A percentile compares a stretch with the other conserved stretches of the same genome.
These are phyloP conservation scores for Coemansia sp. DNA, from an alignment of 192 early-diverging fungal species.

Conservation along the genomic window DNA sequence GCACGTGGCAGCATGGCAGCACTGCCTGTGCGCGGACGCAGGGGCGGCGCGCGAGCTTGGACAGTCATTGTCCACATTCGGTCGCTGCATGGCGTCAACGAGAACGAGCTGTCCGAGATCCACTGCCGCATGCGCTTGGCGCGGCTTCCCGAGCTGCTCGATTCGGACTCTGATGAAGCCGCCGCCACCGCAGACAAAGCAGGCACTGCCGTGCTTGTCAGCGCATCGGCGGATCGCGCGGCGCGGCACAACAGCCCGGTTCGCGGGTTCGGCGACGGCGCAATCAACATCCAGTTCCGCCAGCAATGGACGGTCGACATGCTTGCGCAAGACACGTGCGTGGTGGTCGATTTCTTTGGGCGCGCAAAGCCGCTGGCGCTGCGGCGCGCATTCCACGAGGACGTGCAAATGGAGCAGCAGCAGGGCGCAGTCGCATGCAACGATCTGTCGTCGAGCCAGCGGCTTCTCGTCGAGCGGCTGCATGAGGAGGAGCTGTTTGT, in stretches of 20 bases:
- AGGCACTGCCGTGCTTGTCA: conserved; percentile 9
- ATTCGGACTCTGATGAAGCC: background rate
- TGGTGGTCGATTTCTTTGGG: conserved; percentile 49
- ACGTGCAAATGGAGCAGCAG: conserved; percentile 42
- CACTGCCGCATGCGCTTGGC: conserved; percentile 47
- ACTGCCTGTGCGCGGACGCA: conserved; percentile 24
- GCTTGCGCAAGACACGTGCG: conserved; percentile 29
- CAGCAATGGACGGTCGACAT: conserved; percentile 44
- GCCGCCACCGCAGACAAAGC: too few relatives aligned
- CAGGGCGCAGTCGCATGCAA: background rate
- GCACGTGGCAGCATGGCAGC: conserved; percentile 31
- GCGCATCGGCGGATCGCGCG: conserved; percentile 19
- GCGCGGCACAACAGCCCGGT: conserved; percentile 21
- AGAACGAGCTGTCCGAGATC: conserved; percentile 35
- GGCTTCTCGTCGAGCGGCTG: conserved; percentile 31
- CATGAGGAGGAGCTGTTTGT: conserved; percentile 65
- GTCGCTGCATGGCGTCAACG: conserved; percentile 28
- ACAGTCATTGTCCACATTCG: conserved; percentile 45
- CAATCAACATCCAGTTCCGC: conserved; percentile 41
- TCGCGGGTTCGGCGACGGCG: conserved; percentile 39
- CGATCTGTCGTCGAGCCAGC: conserved; percentile 37
- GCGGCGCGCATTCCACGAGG: conserved; percentile 50
- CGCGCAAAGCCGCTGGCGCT: conserved; percentile 25
- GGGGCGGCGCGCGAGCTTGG: conserved; percentile 19
- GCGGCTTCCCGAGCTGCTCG: conserved; percentile 29